Conservation (phyloP, 768 basidiomycete genomes). For the Auriculariales sp. region DNA sequence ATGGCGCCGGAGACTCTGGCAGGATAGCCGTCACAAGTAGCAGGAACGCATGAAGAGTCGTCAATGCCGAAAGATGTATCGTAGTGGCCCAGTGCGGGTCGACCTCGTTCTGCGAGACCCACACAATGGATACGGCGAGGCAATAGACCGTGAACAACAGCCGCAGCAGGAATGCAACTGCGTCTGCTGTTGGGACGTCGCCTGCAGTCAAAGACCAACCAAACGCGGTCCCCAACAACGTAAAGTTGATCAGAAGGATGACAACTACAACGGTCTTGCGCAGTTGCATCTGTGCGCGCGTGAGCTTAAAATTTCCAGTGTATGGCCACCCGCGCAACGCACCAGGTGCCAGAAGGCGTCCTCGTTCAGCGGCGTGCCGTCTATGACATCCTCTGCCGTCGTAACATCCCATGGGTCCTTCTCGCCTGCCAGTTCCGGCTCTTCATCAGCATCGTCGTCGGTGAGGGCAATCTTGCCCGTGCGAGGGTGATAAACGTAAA, state of each 20-base stretch:
- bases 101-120: slow-evolving; percentile 32
- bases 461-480: slow-evolving; percentile 38
- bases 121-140: slow-evolving; percentile 32
- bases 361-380: slow-evolving; percentile 52
- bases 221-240: slow-evolving; percentile 36
- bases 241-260: slow-evolving; percentile 30
- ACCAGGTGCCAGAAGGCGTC: slow-evolving; percentile 46
- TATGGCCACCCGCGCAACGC: slow-evolving; percentile 9
- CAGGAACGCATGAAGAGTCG: slow-evolving; percentile 30
- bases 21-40: slow-evolving; percentile 39
- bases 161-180: slow-evolving; percentile 29
- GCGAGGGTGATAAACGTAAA: slow-evolving; percentile 24
- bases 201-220: slow-evolving; percentile 33
- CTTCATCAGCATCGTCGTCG: slow-evolving; percentile 11
- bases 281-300: slow-evolving; percentile 34
- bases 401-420: slow-evolving; percentile 60
- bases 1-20: slow-evolving; percentile 20
- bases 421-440: slow-evolving; percentile 10
- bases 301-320: not conserved
- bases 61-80: slow-evolving; percentile 46
- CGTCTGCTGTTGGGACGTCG: slow-evolving; percentile 11
- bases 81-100: slow-evolving; percentile 28
- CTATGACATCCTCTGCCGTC: slow-evolving; percentile 49
- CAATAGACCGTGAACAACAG: slow-evolving; percentile 45
- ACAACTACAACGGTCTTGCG: slow-evolving; percentile 39